Evolutionary conservation across 257 asterid genomes (phyloP).

Genomic region (Capsicum chinense): DNA sequence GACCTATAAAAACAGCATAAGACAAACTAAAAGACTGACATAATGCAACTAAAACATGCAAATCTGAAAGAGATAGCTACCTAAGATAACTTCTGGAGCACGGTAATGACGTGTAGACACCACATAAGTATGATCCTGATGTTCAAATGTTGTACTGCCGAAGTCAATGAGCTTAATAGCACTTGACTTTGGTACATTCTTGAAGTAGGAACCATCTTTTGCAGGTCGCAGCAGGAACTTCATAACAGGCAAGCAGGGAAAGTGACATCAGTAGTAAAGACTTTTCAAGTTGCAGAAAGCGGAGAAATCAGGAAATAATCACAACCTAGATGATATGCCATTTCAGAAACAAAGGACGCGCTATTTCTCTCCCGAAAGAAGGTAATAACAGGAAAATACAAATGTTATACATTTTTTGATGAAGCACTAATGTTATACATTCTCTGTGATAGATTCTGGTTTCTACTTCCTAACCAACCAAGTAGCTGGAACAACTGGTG

Average conservation of each 20-base stretch:
- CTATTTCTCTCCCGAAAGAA: not conserved
- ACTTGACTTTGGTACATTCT: conserved; percentile 86
- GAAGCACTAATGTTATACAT: not conserved
- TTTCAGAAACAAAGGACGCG: conserved; percentile 17
- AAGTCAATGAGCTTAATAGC: conserved; percentile 96
- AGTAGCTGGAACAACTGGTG: not conserved
- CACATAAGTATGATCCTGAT: conserved; percentile 79
- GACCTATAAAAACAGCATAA: conserved; percentile 51
- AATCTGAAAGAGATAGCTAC: conserved; percentile 44
- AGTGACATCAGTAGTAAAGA: conserved; percentile 11
- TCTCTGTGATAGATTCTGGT: conserved; percentile 8
- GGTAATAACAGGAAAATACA: not conserved
- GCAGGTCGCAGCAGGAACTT: conserved; percentile 61
- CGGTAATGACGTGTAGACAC: conserved; percentile 95
- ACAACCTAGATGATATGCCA: conserved; percentile 27
- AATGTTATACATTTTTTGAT: not conserved
- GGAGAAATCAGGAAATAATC: conserved; percentile 5
- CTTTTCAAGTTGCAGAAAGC: conserved; percentile 1
- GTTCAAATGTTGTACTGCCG: conserved; percentile 82
- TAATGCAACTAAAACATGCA: not conserved
- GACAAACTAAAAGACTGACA: conserved; percentile 33
- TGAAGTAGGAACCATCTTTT: conserved; percentile 69
- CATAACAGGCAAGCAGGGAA: conserved; percentile 37
- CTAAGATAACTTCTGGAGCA: conserved; percentile 96
- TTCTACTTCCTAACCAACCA: conserved; percentile 7